Evolutionary conservation across 352 stramenopile genomes (phyloP).

Genomic region (Globisporangium heterothallicum): DNA sequence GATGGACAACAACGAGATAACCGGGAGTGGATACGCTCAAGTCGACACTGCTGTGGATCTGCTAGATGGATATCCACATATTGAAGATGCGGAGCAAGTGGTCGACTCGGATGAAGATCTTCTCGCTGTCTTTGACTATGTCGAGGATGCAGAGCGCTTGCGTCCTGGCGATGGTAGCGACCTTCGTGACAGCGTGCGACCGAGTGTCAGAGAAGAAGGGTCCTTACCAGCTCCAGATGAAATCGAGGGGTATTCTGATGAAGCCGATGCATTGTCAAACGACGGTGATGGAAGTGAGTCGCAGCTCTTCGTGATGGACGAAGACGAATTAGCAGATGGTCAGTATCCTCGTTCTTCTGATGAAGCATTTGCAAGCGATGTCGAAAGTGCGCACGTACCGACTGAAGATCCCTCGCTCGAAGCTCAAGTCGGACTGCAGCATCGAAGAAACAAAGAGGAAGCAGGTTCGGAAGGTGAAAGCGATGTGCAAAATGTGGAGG

Average conservation of each 20-base stretch:
- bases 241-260: not conserved
- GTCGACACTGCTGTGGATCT: constrained; percentile 12
- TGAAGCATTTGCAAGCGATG: not conserved
- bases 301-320: not conserved
- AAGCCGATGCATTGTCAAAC: not conserved
- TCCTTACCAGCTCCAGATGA: not conserved
- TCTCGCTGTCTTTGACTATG: constrained; percentile 20
- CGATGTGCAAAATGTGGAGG: not conserved
- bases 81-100: constrained; percentile 25
- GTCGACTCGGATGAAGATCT: constrained; percentile 13
- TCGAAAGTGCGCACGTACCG: not conserved
- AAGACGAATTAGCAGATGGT: not conserved
- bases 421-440: not conserved
- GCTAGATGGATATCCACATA: constrained; percentile 27
- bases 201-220: not conserved
- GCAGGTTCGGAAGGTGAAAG: not conserved
- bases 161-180: not conserved
- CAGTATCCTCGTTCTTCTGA: not conserved
- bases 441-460: not conserved
- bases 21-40: not conserved
- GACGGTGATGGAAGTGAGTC: not conserved
- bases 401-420: not conserved
- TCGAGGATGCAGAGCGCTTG: constrained; percentile 15
- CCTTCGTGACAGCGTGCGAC: not conserved
- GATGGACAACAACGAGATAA: not conserved